Base-by-base conservation (phyloP, 1,284 basidiomycete genomes). In the Vanrija pseudolonga region DNA sequence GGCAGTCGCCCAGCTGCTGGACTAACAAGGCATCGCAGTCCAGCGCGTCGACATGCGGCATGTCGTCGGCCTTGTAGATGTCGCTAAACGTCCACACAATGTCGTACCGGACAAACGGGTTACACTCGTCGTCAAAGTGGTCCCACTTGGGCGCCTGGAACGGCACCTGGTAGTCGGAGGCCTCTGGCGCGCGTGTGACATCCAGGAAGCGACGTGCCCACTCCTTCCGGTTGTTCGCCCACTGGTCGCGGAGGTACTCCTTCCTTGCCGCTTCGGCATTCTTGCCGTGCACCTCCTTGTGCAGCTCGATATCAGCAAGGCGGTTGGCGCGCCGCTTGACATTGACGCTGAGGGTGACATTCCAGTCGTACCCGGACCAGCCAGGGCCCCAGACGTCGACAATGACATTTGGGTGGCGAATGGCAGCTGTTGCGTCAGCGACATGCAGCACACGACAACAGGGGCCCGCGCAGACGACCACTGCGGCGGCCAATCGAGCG, bases 1-100 rank as follows among this genome's bases (percentile, higher is more conserved):
- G 73, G 46, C 74, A 76, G 54, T 76, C 76, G 17, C 73, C 74
- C 0, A 75, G 53, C 64, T 76, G 74, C 73, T 77, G 76, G 5
- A 74, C 67, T 6, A 76, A 63, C 4, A 77, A 50, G 2, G 74
- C 60, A 4, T 65, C 70, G 55, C 76, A 77, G 18, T 69, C 70
- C 9, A 76, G 61, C 2, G 62, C 63, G 56, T 75, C 75, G 46
- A 77, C 64, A 45, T 67, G 57, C 4, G 69, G 68, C 55, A 53
- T 57, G 53, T 76, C 69, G 19, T 64, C 50, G 53, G 69, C 63
- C 32, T 69, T 69, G 61, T 66, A 76, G 26, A 76, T 76, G 44
- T 76, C 72, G 9, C 72, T 73, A 41, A 76, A 71, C 3, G 75
- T 75, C 68, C 70, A 71, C 6, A 72, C 73, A 26, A 74, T 55